Conservation (phyloP, 805 yeast species). For the Saturnispora diversa region DNA sequence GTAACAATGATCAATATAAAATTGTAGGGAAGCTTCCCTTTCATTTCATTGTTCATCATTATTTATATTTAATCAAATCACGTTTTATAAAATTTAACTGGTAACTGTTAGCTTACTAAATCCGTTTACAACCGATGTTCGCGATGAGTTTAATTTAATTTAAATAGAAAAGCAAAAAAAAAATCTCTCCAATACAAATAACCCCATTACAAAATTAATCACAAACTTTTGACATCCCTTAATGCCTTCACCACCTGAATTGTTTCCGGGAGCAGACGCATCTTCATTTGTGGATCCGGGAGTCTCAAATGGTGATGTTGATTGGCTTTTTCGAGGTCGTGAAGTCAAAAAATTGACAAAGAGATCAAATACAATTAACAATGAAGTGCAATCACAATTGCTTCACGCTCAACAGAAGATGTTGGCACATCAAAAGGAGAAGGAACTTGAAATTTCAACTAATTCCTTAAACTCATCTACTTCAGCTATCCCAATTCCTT, state of each 20-base stretch:
- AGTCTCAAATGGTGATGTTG: constrained; percentile 69
- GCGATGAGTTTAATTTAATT: too few relatives aligned
- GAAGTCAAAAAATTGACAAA: constrained; percentile 46
- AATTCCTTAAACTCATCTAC: background rate
- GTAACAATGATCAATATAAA: too few relatives aligned
- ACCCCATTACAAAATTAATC: background rate
- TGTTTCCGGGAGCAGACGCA: constrained; percentile 7
- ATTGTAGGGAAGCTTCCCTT: too few relatives aligned
- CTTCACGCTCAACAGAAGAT: constrained; percentile 25
- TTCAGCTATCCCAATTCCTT: constrained; percentile 4
- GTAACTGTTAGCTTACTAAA: too few relatives aligned
- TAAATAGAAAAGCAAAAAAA: too few relatives aligned
- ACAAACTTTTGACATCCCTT: background rate
- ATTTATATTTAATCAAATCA: too few relatives aligned
- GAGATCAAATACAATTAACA: constrained; percentile 28
- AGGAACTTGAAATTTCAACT: background rate
- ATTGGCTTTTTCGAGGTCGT: constrained; percentile 79
- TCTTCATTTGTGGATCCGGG: constrained; percentile 33
- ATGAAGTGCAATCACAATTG: constrained; percentile 27
- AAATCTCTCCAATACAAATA: background rate
- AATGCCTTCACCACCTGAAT: constrained; percentile 3
- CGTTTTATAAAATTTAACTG: too few relatives aligned
- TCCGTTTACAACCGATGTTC: too few relatives aligned
- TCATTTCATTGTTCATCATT: too few relatives aligned
- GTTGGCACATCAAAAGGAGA: constrained; percentile 12